Conservation (phyloP, 1,139 yeast genomes). For the Arxiozyma telluris region DNA sequence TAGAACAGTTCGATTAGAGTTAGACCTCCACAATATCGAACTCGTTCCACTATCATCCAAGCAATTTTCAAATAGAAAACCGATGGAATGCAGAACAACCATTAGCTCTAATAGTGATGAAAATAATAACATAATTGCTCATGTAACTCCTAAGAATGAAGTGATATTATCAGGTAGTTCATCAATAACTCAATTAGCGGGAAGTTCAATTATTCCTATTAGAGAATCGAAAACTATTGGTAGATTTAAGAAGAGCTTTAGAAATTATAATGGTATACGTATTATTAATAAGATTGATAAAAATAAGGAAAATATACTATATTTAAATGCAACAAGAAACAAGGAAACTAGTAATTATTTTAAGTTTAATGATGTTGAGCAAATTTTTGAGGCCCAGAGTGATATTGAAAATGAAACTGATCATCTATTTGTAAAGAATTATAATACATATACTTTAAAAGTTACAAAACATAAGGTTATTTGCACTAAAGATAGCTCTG, state of each 20-base stretch:
- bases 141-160: background rate
- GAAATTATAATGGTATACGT: background rate
- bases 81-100: background rate
- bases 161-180: conserved; percentile 2
- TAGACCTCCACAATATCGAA: background rate
- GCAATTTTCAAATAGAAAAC: background rate
- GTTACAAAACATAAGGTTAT: background rate
- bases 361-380: background rate
- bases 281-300: background rate
- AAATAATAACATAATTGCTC: background rate
- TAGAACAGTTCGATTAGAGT: background rate
- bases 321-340: background rate
- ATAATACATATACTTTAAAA: background rate
- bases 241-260: background rate
- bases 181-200: conserved; percentile 1
- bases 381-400: background rate
- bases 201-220: background rate
- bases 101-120: conserved; percentile 1
- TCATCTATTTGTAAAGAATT: background rate
- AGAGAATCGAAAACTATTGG: background rate
- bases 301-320: background rate
- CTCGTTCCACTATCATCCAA: background rate
- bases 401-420: background rate
- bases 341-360: background rate
- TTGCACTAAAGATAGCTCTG: background rate